A percentile compares a stretch with the other conserved stretches of the same genome.
Conservation (phyloP, 2,329 filamentous ascomycete genomes). For the Verticillium zaregamsianum region DNA sequence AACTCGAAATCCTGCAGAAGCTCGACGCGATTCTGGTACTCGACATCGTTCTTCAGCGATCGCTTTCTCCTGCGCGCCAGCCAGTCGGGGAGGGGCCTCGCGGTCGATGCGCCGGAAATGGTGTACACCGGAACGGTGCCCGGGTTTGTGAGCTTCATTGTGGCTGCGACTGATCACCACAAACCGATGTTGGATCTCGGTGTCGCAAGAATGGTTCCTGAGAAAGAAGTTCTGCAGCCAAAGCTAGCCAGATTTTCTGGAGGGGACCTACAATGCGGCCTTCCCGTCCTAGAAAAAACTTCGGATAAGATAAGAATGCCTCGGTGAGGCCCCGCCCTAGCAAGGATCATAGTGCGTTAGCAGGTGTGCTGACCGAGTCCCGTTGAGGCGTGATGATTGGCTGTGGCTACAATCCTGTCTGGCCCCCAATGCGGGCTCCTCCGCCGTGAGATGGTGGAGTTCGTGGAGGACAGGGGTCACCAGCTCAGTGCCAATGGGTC, state of each 20-base stretch:
- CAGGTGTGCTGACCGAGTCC: conserved; percentile 12
- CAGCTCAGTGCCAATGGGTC: background rate
- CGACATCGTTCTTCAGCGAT: conserved; percentile 85
- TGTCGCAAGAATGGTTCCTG: background rate
- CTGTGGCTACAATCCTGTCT: background rate
- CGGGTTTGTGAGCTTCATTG: conserved; percentile 79
- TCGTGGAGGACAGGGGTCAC: background rate
- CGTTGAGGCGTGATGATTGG: background rate
- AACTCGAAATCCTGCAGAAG: conserved; percentile 97
- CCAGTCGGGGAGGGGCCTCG: conserved; percentile 90
- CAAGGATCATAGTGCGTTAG: conserved; percentile 8
- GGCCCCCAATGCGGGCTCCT: background rate
- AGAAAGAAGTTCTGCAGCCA: conserved; percentile 1
- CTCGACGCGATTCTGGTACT: conserved; percentile 91
- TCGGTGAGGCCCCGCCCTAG: conserved; percentile 14
- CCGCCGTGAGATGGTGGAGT: background rate
- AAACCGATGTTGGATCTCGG: background rate
- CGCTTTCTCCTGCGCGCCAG: conserved; percentile 84
- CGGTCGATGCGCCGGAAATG: conserved; percentile 84
- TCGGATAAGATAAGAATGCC: conserved; percentile 11
- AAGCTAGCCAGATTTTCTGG: conserved; percentile 3
- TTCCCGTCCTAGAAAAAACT: conserved; percentile 12
- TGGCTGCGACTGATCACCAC: background rate
- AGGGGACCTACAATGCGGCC: background rate
- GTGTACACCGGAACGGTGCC: conserved; percentile 89